Evolutionary conservation across 2,329 filamentous ascomycete species (phyloP), one percentile per base, ranked within the genome.

Genomic region (Dactylellina cionopaga): DNA sequence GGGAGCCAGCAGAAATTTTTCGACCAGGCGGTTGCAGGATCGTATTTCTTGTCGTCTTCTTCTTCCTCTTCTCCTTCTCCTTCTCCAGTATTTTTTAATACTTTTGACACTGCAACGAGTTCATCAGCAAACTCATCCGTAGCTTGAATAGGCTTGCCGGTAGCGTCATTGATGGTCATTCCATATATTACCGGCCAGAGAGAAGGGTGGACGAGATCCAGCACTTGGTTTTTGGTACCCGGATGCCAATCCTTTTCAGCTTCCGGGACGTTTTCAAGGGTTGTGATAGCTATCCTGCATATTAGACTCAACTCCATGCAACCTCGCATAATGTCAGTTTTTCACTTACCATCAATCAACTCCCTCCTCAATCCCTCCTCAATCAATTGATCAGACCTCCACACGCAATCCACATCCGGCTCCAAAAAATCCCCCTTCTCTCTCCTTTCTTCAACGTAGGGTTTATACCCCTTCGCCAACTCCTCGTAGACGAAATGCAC

Each of bases 161-260:
- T 13, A 4, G 4, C 4, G 5, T 2, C 17, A 19, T 46, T 9
- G 5, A 59, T 15, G 1, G 37, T 41, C 1, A 2, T 9, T 0
- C 85, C 85, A 75, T 86, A 87, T 0, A 86, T 77, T 0, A 90
- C 78, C 0, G 88, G 87, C 74, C 84, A 90, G 5, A 90, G 80
- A 0, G 87, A 90, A 0, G 88, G 87, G 74, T 90, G 84, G 3
- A 90, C 83, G 1, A 90, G 79, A 76, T 90, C 84, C 0, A 88
- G 82, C 1, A 90, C 86, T 69, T 83, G 83, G 0, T 80, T 78
- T 25, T 86, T 80, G 0, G 85, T 87, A 1, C 83, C 81, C 0
- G 88, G 88, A 77, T 90, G 86, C 83, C 85, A 90, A 77, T 89
- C 88, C 73, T 84, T 83, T 29, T 80, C 54, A 0, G 79, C 56